These are phyloP conservation scores for Wolfiporia cocos DNA, from an alignment of 1,284 basidiomycete genomes.

Conservation along the genomic window DNA sequence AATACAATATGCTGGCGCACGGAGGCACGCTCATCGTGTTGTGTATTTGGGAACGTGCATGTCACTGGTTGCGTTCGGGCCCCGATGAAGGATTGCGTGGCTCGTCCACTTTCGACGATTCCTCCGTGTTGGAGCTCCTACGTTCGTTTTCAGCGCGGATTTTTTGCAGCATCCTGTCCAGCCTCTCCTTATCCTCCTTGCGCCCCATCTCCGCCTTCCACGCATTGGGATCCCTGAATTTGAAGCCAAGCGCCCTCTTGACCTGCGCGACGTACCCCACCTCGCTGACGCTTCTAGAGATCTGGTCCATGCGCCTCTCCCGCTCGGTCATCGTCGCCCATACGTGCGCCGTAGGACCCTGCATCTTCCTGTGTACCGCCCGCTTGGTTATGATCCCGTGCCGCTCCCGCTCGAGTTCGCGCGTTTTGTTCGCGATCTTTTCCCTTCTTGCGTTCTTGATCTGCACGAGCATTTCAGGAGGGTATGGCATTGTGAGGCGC, in stretches of 20 bases:
- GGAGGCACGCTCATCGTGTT: conserved; percentile 25
- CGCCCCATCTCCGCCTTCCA: conserved; percentile 42
- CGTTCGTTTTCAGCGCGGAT: conserved; percentile 27
- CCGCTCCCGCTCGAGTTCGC: conserved; percentile 49
- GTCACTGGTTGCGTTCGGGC: too few species aligned
- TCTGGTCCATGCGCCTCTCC: conserved; percentile 38
- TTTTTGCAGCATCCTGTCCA: conserved; percentile 31
- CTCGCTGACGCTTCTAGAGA: conserved; percentile 45
- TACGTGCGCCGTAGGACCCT: conserved; percentile 58
- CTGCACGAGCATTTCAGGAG: conserved; percentile 39
- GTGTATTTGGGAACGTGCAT: too few species aligned
- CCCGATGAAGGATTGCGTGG: too few species aligned
- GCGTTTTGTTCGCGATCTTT: conserved; percentile 56
- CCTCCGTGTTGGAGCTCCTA: conserved; percentile 33
- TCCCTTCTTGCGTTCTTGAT: conserved; percentile 51
- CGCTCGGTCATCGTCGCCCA: conserved; percentile 43
- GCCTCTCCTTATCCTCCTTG: conserved; percentile 26
- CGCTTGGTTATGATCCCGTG: conserved; percentile 48
- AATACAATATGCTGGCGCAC: too few species aligned
- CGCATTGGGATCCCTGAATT: conserved; percentile 35
- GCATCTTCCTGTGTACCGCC: conserved; percentile 39
- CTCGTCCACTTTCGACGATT: conserved; percentile 25
- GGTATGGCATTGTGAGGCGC: conserved; percentile 37
- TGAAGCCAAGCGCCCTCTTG: conserved; percentile 45
- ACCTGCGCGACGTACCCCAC: conserved; percentile 56